Evolutionary conservation across 345 rosid genomes (phyloP).

Genomic region (Salix udensis): DNA sequence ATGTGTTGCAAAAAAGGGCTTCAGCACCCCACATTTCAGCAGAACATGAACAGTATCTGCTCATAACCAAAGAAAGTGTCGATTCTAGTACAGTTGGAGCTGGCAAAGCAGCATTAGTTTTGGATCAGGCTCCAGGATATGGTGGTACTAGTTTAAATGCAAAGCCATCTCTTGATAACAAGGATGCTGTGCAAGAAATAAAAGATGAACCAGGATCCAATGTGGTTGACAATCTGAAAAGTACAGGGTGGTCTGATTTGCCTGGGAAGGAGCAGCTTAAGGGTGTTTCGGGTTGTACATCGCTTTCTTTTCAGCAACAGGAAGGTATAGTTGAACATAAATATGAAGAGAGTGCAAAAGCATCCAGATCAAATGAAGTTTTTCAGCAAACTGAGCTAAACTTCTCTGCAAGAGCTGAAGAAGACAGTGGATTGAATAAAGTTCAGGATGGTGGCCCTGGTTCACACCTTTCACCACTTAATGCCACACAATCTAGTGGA

Average conservation of each 20-base stretch:
- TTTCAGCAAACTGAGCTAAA: slow-evolving; percentile 33
- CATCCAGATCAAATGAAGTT: slow-evolving; percentile 32
- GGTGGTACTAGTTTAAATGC: slow-evolving; percentile 17
- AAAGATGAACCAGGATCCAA: slow-evolving; percentile 23
- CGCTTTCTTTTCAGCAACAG: slow-evolving; percentile 25
- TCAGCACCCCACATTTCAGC: slow-evolving; percentile 29
- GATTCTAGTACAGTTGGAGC: slow-evolving; percentile 31
- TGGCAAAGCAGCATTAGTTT: slow-evolving; percentile 24
- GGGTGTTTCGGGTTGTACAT: slow-evolving; percentile 14
- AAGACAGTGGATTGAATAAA: slow-evolving; percentile 29
- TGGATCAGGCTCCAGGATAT: slow-evolving; percentile 23
- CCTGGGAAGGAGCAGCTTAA: slow-evolving; percentile 22
- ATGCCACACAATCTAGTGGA: slow-evolving; percentile 38
- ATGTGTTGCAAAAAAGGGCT: slow-evolving; percentile 68
- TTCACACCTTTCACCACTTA: slow-evolving; percentile 30
- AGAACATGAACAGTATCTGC: slow-evolving; percentile 37
- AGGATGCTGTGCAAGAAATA: slow-evolving; percentile 17
- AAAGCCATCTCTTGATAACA: slow-evolving; percentile 30
- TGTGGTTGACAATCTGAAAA: slow-evolving; percentile 4
- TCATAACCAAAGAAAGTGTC: slow-evolving; percentile 31
- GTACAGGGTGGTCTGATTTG: slow-evolving; percentile 11
- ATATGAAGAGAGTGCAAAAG: slow-evolving; percentile 33
- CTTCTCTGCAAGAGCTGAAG: slow-evolving; percentile 30
- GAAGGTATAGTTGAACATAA: slow-evolving; percentile 31
- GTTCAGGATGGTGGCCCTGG: slow-evolving; percentile 24